phyloP scores from a whole-genome alignment of 108 stramenopile species.

The Parmales sp. region DNA sequence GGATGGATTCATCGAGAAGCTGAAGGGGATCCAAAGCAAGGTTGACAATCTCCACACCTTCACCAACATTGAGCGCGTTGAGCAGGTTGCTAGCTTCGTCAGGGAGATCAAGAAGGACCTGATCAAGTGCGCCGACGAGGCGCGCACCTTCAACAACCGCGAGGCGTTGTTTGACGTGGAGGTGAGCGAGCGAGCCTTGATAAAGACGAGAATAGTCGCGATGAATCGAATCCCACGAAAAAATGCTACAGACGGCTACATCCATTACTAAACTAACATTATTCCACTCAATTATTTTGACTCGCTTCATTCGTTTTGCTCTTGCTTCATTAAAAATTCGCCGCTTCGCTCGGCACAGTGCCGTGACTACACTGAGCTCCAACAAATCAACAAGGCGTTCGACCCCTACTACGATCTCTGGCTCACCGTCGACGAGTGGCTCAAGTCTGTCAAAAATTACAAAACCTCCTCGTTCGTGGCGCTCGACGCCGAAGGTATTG shows the following conservation, averaged over 20 bases:
- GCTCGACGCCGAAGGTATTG: slow-evolving; percentile 37
- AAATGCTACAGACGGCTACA: too few relatives aligned
- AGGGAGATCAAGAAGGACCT: slow-evolving; percentile 23
- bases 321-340: too few relatives aligned
- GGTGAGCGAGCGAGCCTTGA: too few relatives aligned
- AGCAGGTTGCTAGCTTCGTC: slow-evolving; percentile 26
- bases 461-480: slow-evolving; percentile 29
- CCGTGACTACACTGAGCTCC: slow-evolving; percentile 32
- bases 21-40: slow-evolving; percentile 31
- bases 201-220: too few relatives aligned
- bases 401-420: slow-evolving; percentile 43
- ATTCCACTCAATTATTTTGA: too few relatives aligned
- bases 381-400: slow-evolving; percentile 29
- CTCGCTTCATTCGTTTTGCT: too few relatives aligned
- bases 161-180: slow-evolving; percentile 39
- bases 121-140: slow-evolving; percentile 25
- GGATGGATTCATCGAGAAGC: slow-evolving; percentile 31
- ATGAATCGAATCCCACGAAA: too few relatives aligned
- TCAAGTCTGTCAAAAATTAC: slow-evolving; percentile 22
- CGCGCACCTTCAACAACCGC: slow-evolving; percentile 39
- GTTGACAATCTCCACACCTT: slow-evolving; percentile 22
- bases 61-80: slow-evolving; percentile 33
- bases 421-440: slow-evolving; percentile 29
- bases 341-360: too few relatives aligned
- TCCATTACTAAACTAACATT: too few relatives aligned